A percentile compares a stretch with the other conserved stretches of the same genome.
Conservation (phyloP, 139 green algal species). For the Closterium sp. region DNA sequence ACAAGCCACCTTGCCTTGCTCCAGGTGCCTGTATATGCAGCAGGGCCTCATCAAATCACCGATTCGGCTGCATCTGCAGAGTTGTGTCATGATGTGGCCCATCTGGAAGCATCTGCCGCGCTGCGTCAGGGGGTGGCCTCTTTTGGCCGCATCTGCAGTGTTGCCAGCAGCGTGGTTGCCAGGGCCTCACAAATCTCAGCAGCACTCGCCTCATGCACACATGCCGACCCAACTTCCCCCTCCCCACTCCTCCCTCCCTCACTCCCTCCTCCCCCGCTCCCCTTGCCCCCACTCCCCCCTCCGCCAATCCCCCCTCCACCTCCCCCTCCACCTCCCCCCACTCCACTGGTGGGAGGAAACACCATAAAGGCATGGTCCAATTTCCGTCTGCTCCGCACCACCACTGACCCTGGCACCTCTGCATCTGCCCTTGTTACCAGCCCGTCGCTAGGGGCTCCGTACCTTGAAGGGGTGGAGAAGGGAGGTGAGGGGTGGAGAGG, state of each 20-base stretch:
- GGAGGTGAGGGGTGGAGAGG: too few species aligned
- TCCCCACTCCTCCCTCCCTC: neutral
- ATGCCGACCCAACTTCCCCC: neutral
- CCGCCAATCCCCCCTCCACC: neutral
- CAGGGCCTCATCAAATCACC: too few species aligned
- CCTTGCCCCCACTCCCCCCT: neutral
- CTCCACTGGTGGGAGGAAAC: constrained; percentile 24
- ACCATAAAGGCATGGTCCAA: constrained; percentile 48
- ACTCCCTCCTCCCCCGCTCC: neutral
- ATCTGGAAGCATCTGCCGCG: too few species aligned
- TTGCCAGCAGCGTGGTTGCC: constrained; percentile 30
- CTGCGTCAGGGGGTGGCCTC: neutral
- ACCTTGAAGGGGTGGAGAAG: neutral
- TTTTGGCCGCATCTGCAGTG: neutral
- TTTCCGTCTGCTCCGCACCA: constrained; percentile 27
- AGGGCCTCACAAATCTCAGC: constrained; percentile 44
- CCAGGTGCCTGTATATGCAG: constrained; percentile 33
- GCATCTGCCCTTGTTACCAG: constrained; percentile 18
- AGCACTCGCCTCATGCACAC: constrained; percentile 39
- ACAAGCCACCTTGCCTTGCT: too few species aligned
- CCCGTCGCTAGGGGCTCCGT: constrained; percentile 38
- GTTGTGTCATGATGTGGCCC: too few species aligned
- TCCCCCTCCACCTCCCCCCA: neutral
- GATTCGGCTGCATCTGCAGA: neutral
- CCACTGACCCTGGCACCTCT: constrained; percentile 9